Percentiles rank a stretch among this genome's conserved stretches.
Conservation (phyloP, 2,329 filamentous ascomycete genomes). For the Aspergillus udagawae region DNA sequence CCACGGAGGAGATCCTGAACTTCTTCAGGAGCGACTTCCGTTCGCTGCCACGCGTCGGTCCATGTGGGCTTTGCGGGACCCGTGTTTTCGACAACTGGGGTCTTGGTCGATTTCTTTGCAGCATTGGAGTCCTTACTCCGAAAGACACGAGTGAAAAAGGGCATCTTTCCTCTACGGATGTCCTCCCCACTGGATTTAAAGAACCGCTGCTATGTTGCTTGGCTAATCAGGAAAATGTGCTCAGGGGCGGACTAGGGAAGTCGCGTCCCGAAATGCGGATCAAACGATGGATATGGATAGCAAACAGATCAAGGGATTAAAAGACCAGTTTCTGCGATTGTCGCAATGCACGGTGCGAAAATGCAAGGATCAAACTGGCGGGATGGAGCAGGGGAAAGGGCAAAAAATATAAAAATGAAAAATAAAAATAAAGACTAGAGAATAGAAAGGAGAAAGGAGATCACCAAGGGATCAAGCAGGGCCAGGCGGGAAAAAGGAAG, state of each 20-base stretch:
- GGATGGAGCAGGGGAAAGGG: neutral
- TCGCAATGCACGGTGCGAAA: conserved; percentile 10
- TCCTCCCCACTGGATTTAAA: conserved; percentile 1
- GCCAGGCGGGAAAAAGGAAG: neutral
- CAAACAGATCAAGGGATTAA: conserved; percentile 1
- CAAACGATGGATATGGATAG: neutral
- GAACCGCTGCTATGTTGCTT: neutral
- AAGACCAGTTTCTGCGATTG: conserved; percentile 1
- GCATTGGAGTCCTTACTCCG: conserved; percentile 69
- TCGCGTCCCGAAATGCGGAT: neutral
- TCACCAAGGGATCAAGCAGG: conserved; percentile 4
- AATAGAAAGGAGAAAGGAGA: conserved; percentile 3
- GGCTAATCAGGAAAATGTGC: conserved; percentile 7
- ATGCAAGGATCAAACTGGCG: conserved; percentile 1
- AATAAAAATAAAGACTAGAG: neutral
- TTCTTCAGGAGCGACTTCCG: conserved; percentile 80
- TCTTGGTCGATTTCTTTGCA: conserved; percentile 57
- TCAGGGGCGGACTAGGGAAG: conserved; percentile 5
- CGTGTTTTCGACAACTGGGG: conserved; percentile 49
- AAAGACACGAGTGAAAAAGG: conserved; percentile 60
- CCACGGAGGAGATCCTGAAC: conserved; percentile 79
- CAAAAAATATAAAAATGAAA: too few species aligned
- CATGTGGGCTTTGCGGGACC: conserved; percentile 69
- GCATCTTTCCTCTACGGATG: conserved; percentile 38
- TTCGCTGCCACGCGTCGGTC: conserved; percentile 84